Evolutionary conservation across 306 rosid genomes (phyloP).

Genomic region (Quercus berberidifolia): DNA sequence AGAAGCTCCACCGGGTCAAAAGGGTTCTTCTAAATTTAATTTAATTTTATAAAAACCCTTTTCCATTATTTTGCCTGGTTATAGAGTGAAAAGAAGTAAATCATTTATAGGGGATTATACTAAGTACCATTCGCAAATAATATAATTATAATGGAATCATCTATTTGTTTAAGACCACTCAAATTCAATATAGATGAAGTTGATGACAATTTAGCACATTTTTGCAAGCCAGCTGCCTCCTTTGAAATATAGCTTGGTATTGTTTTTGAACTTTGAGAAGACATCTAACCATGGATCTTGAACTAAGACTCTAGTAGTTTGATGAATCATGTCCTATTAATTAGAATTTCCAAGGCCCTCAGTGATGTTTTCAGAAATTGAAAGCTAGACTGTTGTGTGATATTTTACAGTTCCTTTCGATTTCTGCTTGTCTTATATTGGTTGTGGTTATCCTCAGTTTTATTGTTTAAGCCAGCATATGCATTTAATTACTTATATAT

Average conservation of each 20-base stretch:
- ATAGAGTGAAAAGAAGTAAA: not conserved
- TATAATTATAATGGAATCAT: not conserved
- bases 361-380: not conserved
- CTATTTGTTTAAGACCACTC: not conserved
- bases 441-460: not conserved
- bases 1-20: not conserved
- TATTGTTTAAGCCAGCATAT: not conserved
- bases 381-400: slow-evolving; percentile 1
- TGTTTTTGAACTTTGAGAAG: not conserved
- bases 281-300: not conserved
- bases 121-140: too few relatives aligned
- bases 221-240: not conserved
- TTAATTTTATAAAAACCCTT: not conserved
- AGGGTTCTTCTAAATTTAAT: not conserved
- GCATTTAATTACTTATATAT: not conserved
- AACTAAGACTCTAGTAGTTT: not conserved
- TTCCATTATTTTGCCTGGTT: not conserved
- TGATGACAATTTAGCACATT: not conserved
- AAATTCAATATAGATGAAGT: not conserved
- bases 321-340: not conserved
- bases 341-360: not conserved
- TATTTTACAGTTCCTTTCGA: not conserved
- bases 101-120: not conserved
- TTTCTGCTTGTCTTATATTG: not conserved
- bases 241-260: not conserved